Base-by-base conservation (phyloP, 192 early-diverging fungal genomes). In the Mortierella hygrophila region DNA sequence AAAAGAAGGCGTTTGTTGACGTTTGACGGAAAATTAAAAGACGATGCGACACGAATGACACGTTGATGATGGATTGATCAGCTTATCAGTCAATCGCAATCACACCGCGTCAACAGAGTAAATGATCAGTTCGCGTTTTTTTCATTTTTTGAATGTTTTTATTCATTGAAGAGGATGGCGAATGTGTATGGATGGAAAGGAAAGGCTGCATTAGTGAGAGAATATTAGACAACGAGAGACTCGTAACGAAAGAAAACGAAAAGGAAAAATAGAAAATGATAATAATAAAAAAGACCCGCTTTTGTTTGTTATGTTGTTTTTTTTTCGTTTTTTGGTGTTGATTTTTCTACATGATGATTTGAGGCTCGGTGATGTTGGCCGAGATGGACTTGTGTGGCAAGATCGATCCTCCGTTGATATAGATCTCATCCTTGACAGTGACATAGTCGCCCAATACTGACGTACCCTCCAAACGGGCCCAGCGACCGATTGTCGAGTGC, bases 371-470 rank as follows among this genome's bases (percentile, higher is more conserved):
- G 77, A 99, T 95, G 88, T 95, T 98, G 46, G 91, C 84, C 73
- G 92, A 92, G 83, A 99, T 97, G 71, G 92, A 94, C 93, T 99
- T 99, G 94, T 99, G 97, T 65, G 98, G 98, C n/a, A 99, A 91
- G 57, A 99, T 96, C 44, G 94, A 97, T 26, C 96, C 98, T 73
- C 98, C 98, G 89, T 99, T 98, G 81, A 98, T 92, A 86, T 96
- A 98, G 70, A 98, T 89, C 88, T 99, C 98, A 85, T 98, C 97
- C 65, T 92, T 90, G 71, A 99, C 93, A 68, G 97, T 95, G 37
- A 99, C 98, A 90, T 99, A 97, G 78, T 99, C 98, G 78, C 98
- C 98, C 63, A 98, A 91, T 57, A 99, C 98, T 32, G 96, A 95
- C n/a, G 94, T 94, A 72, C 96, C 96, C 88, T 99, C 98, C 74